Base-by-base conservation (phyloP, 768 basidiomycete genomes). In the Pisolithus marmoratus region DNA sequence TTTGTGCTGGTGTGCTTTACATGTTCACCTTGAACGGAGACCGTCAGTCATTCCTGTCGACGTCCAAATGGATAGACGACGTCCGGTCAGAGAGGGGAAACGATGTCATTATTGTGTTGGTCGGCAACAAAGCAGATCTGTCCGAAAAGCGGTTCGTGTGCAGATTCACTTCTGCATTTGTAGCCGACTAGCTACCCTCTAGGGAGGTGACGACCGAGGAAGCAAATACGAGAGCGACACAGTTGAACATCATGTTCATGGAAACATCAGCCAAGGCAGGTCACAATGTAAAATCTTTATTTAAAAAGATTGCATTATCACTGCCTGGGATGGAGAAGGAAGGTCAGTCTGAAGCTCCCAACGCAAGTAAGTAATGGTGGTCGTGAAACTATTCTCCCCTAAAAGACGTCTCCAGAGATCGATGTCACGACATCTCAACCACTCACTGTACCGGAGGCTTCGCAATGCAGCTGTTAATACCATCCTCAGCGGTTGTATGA, bases 181-280 rank as follows among this genome's bases (percentile, higher is more conserved):
- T 20, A 48, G 52, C 51, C 52, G 29, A 58, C 37, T 36, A 48
- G 48, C 45, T 51, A 55, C 51, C 42, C 37, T 59, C 36, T 61
- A 99, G 95, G 52, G 94, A 99, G 84, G 95, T 99, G n/a, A 98
- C 95, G 8, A 77, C 94, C 4, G 96, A 99, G 67, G 96, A 98
- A 65, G 92, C 95, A 11, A 95, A 94, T 23, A 82, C 85, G 42
- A 93, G 93, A 64, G 80, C 94, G 14, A 86, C 90, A 42, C 86
- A 95, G 66, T 74, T 96, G 56, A 87, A 85, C 62, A 91, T 98
- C 59, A 91, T 98, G 87, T 96, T 95, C 66, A 98, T 98, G 87
- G 96, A 99, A 72, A 98, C 96, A 8, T 96, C 93, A 26, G 96
- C 96, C 27, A 99, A 99, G 69, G 96, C 96, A 7, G 96, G 96